Evolutionary conservation across 176 grass and related monocot species (phyloP).

Genomic region (Hsuehochloa calcarea): DNA sequence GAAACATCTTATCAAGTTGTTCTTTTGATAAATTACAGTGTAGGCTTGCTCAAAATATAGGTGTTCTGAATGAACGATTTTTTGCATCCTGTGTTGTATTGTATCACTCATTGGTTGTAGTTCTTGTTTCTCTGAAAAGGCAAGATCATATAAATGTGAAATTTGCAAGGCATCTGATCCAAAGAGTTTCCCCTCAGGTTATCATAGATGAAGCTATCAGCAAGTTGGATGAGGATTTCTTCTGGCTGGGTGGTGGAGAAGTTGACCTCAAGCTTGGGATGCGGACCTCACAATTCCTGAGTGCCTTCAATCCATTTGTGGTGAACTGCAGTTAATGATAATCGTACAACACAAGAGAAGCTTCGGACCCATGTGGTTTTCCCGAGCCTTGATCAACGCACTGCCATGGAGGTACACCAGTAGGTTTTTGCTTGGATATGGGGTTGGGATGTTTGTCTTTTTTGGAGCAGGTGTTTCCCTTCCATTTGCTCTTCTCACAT

Average conservation of each 20-base stretch:
- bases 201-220: conserved; percentile 96
- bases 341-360: not conserved
- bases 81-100: not conserved
- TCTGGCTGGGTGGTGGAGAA: conserved; percentile 91
- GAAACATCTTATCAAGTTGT: not conserved
- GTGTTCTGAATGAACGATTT: not conserved
- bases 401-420: conserved; percentile 13
- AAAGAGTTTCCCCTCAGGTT: conserved; percentile 43
- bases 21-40: not conserved
- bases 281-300: conserved; percentile 76
- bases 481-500: conserved; percentile 33
- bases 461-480: conserved; percentile 46
- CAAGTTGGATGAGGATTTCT: conserved; percentile 78
- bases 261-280: conserved; percentile 92
- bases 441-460: conserved; percentile 75
- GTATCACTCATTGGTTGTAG: not conserved
- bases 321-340: conserved; percentile 79
- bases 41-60: conserved; percentile 5
- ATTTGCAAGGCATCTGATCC: conserved; percentile 28
- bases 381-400: conserved; percentile 15
- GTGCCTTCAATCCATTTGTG: conserved; percentile 71
- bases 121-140: not conserved
- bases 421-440: conserved; percentile 61
- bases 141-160: not conserved
- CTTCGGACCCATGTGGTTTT: conserved; percentile 21